These are phyloP conservation scores for Venturiaceae sp. DNA, from an alignment of 2,329 filamentous ascomycete genomes.

Conservation along the genomic window DNA sequence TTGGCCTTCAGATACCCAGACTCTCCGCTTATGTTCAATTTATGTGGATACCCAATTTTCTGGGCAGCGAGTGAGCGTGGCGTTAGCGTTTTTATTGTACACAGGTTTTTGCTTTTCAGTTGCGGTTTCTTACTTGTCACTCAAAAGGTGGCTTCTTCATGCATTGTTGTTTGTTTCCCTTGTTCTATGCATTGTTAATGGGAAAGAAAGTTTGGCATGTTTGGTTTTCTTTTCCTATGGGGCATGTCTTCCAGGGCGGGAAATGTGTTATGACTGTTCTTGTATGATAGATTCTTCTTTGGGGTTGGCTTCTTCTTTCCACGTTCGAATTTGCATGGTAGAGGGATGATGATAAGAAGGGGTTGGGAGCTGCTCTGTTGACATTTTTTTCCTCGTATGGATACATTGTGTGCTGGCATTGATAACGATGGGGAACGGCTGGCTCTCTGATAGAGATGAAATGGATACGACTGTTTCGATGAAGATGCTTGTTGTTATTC, in stretches of 20 bases:
- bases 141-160: neutral
- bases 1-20: neutral
- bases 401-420: neutral
- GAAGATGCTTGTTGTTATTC: too few species aligned
- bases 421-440: neutral
- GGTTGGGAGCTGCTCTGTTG: neutral
- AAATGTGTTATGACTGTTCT: conserved; percentile 1
- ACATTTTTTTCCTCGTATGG: neutral
- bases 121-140: neutral
- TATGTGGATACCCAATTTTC: neutral
- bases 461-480: neutral
- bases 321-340: neutral
- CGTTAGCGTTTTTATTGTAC: neutral
- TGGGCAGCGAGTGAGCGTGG: neutral
- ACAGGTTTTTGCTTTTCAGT: neutral
- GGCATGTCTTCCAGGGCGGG: neutral
- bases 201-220: neutral
- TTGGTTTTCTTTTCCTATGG: neutral
- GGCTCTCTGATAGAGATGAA: neutral
- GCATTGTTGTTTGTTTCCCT: neutral
- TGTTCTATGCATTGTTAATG: neutral
- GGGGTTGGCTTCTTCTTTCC: neutral
- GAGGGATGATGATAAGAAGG: neutral
- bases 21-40: neutral
- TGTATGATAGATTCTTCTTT: conserved; percentile 1